A percentile compares a stretch with the other conserved stretches of the same genome.
These are phyloP conservation scores for Citrus sinensis DNA, from an alignment of 345 rosid genomes.

Conservation along the genomic window DNA sequence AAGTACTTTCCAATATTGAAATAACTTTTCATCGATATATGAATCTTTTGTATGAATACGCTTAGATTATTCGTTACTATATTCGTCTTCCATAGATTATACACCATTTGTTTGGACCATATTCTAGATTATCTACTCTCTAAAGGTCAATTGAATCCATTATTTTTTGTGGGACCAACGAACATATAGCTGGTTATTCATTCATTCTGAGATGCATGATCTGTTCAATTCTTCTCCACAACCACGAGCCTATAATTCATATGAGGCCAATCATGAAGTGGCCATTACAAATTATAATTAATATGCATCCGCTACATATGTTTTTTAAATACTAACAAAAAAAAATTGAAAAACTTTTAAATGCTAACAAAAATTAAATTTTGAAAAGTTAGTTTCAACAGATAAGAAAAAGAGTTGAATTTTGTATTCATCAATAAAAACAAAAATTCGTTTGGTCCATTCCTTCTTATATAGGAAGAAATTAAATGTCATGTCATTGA, in stretches of 20 bases:
- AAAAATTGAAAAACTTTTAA: too few species aligned
- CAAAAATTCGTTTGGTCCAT: not conserved
- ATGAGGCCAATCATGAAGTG: constrained; percentile 18
- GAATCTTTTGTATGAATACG: not conserved
- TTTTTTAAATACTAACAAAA: not conserved
- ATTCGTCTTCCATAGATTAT: constrained; percentile 5
- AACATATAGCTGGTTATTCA: not conserved
- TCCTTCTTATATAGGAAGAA: not conserved
- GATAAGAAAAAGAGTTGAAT: not conserved
- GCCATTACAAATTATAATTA: not conserved
- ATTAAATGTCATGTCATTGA: not conserved
- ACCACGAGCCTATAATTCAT: constrained; percentile 21
- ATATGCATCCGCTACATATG: constrained; percentile 4
- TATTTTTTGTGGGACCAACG: constrained; percentile 28
- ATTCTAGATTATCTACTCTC: constrained; percentile 16
- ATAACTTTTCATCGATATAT: not conserved
- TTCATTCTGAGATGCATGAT: constrained; percentile 5
- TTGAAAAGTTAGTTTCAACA: constrained; percentile 3
- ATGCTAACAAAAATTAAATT: not conserved
- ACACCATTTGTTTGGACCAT: constrained; percentile 26
- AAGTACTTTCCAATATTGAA: not conserved
- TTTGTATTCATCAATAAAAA: constrained; percentile 8
- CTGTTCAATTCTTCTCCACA: constrained; percentile 1
- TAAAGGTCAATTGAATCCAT: constrained; percentile 10
- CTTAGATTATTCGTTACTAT: not conserved